Evolutionary conservation across 2,329 filamentous ascomycete genomes (phyloP).

Genomic region (Thielaviopsis ethacetica): DNA sequence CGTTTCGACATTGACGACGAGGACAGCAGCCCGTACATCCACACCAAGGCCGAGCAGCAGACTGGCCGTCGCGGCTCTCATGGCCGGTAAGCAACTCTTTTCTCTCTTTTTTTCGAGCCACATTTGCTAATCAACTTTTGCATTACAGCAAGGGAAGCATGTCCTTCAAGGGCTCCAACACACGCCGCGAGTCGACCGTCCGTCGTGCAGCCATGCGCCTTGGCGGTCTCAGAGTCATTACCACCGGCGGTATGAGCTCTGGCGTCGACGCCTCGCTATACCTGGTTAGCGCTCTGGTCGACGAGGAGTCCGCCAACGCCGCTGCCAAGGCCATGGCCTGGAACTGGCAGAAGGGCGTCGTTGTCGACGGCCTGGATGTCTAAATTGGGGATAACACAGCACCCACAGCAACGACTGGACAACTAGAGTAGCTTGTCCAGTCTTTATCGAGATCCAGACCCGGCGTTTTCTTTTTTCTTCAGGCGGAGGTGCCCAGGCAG

Average conservation of each 20-base stretch:
- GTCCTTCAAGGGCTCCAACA: slow-evolving; percentile 59
- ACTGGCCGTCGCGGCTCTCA: slow-evolving; percentile 40
- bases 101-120: neutral
- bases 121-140: slow-evolving; percentile 14
- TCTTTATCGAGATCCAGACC: neutral
- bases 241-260: slow-evolving; percentile 60
- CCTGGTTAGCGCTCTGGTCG: slow-evolving; percentile 68
- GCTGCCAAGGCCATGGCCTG: slow-evolving; percentile 64
- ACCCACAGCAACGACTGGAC: neutral
- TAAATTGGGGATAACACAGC: slow-evolving; percentile 23
- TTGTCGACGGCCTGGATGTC: slow-evolving; percentile 73
- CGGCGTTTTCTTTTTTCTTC: neutral
- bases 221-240: slow-evolving; percentile 56
- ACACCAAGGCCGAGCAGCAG: slow-evolving; percentile 41
- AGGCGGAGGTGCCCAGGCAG: neutral
- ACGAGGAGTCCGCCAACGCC: slow-evolving; percentile 59
- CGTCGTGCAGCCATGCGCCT: slow-evolving; percentile 63
- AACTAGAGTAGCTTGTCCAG: neutral
- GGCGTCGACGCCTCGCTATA: slow-evolving; percentile 75
- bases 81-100: slow-evolving; percentile 32
- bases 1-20: slow-evolving; percentile 71
- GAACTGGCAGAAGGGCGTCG: slow-evolving; percentile 71
- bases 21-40: slow-evolving; percentile 71
- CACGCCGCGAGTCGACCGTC: slow-evolving; percentile 63
- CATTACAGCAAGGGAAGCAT: slow-evolving; percentile 60